A percentile compares a stretch with the other conserved stretches of the same genome.
Evolutionary conservation across 2,329 filamentous ascomycete species (phyloP).

Genomic region (Calonectria crousiana): DNA sequence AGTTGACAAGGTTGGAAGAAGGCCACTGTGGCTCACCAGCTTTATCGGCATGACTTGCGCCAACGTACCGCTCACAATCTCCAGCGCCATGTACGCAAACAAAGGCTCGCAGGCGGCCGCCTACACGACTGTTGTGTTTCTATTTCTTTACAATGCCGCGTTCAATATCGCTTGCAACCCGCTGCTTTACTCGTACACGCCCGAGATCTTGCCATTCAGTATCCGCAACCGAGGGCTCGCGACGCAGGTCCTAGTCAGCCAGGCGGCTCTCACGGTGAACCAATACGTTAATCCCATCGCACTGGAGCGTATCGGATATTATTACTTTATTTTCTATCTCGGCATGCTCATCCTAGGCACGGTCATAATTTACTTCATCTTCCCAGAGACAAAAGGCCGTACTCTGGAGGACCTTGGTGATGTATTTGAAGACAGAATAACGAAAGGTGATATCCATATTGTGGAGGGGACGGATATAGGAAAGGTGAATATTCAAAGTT

Average conservation of each 20-base stretch:
- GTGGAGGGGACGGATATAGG: not conserved
- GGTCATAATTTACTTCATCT: not conserved
- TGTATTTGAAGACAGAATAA: not conserved
- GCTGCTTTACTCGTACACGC: conserved; percentile 1
- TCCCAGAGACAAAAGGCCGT: conserved; percentile 12
- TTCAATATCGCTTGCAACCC: conserved; percentile 6
- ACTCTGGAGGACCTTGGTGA: conserved; percentile 5
- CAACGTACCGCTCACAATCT: conserved; percentile 1
- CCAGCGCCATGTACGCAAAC: conserved; percentile 5
- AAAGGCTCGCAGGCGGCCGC: not conserved
- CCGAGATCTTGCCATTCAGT: conserved; percentile 4
- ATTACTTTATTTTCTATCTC: conserved; percentile 2
- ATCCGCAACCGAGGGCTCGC: not conserved
- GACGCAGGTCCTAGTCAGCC: not conserved
- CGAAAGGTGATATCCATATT: not conserved
- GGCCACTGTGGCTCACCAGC: conserved; percentile 29
- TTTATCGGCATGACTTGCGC: conserved; percentile 24
- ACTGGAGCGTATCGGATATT: conserved; percentile 1
- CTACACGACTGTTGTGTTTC: not conserved
- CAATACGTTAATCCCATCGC: conserved; percentile 19
- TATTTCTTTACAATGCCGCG: conserved; percentile 2
- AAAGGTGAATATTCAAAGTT: not conserved
- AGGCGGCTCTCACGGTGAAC: not conserved
- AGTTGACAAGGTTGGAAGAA: conserved; percentile 28
- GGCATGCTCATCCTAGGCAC: not conserved